A percentile compares a stretch with the other conserved stretches of the same genome.
phyloP scores from a whole-genome alignment of 352 stramenopile genomes.

The Elongisporangium prolatum region DNA sequence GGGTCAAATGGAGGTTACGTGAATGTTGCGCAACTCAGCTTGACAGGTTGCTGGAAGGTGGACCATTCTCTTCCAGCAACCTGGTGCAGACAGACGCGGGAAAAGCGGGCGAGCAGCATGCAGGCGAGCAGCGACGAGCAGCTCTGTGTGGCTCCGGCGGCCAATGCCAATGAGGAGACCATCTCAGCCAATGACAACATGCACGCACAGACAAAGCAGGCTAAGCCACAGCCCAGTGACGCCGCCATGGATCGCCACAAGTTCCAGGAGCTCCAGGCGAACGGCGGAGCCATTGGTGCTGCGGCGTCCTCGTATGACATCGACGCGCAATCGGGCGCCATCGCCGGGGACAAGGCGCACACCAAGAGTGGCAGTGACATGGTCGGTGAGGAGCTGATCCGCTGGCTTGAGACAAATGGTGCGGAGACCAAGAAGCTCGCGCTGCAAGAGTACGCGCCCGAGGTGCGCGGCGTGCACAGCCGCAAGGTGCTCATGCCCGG shows the following conservation, averaged over 20 bases:
- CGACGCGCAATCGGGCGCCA: neutral
- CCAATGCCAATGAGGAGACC: neutral
- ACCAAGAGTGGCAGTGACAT: conserved; percentile 21
- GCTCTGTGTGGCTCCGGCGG: neutral
- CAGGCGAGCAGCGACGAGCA: neutral
- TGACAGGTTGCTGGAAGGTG: neutral
- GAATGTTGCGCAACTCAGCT: neutral
- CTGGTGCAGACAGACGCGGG: neutral
- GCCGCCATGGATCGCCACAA: neutral
- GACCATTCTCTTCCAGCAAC: neutral
- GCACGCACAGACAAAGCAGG: neutral
- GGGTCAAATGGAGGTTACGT: too few species aligned
- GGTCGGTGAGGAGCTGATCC: conserved; percentile 59
- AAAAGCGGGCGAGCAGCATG: neutral
- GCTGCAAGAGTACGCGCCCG: conserved; percentile 87
- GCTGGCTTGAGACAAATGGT: conserved; percentile 67
- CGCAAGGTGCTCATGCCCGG: conserved; percentile 79
- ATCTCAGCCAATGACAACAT: neutral
- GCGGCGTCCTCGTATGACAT: neutral
- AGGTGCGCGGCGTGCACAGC: conserved; percentile 92
- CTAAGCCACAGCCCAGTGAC: neutral
- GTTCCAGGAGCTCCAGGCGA: neutral
- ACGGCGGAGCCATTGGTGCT: neutral
- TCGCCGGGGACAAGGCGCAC: neutral
- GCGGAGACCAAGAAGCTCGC: conserved; percentile 75